Evolutionary conservation across 2,329 filamentous ascomycete species (phyloP), one percentile per base, ranked within the genome.

Genomic region (Penicillium palitans): DNA sequence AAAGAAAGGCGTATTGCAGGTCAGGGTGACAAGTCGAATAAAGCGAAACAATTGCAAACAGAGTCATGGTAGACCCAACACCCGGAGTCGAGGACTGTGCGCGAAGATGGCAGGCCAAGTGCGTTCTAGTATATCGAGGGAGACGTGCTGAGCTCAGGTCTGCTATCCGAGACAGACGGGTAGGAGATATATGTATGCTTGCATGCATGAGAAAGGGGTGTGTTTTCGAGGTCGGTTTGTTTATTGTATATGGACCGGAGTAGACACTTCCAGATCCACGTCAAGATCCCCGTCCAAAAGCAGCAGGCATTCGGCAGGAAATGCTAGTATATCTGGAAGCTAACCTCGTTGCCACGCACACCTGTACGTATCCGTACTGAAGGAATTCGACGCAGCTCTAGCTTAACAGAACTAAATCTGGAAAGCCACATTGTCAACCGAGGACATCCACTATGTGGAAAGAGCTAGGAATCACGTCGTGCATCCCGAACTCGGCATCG

Each of bases 91-190:
- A 63, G 62, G 58, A 61, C 62, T 64, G 57, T 61, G 59, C 51
- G 55, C 44, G 12, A 46, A 39, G 27, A 31, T 37, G 24, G 40
- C 31, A 29, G 39, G 33, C 29, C 25, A 46, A 52, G 27, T 54
- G 27, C 42, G 12, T 39, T 29, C 15, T 45, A 9, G n/a, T 25
- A 27, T 49, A 35, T 66, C 59, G 52, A 66, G 55, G 62, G 53
- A 42, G 39, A 49, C 10, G 46, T 42, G 19, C 47, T 60, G 58
- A 60, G 55, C 9, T 58, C 61, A 52, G 59, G 58, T 62, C 55
- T 59, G 33, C 48, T 63, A 67, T 61, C 66, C 64, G 66, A 67
- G 66, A 68, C 64, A 68, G 61, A 60, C 49, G 46, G 57, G 25
- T 53, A 35, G 45, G 33, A 53, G 40, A 52, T 59, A 57, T 58